Evolutionary conservation across 2,329 filamentous ascomycete genomes (phyloP), one percentile per base, ranked within the genome.

Genomic region (Aspergillus aculeatinus): DNA sequence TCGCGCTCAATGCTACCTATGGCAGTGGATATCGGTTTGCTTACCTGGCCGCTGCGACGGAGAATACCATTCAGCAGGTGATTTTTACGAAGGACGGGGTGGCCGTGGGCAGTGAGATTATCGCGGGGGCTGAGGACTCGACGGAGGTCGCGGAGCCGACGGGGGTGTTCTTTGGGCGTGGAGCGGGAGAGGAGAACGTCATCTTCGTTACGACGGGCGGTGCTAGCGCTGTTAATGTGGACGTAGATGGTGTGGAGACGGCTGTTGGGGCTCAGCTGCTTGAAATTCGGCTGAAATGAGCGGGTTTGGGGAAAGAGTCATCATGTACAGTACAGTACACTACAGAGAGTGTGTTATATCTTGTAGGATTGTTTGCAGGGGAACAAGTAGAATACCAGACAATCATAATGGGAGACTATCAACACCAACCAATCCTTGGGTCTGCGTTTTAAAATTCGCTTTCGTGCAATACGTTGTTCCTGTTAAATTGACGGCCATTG

Each of bases 121-220:
- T 53, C 19, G 51, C 51, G 3, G 51, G 51, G 4, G 21, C 19
- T 16, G 11, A 35, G 33, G 51, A 53, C 16, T 44, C 51, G 10
- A 53, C 51, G 51, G 51, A 53, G 23, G 25, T 53, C 12, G 51
- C 51, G 6, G 51, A 53, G 51, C 51, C 51, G 5, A 53, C 51
- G 33, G 51, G 51, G 19, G 31, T 23, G 7, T 31, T 33, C n/a
- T 53, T 53, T 29, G 51, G 51, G 5, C 31, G 51, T 2, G 51
- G 35, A 0, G 23, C 47, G 35, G 21, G n/a, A 0, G 51, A 53
- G 14, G 7, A 19, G 23, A 27, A 47, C 16, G 5, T 5, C 21
- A 27, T 44, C 16, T 53, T 42, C 19, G 33, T 44, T 1, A 53
- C 51, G 0, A 53, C 51, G 35, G 51, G 51, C 39, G 51, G 51